Evolutionary conservation across 78 protist species (phyloP).

Genomic region (Dictyostelium capitatum): DNA sequence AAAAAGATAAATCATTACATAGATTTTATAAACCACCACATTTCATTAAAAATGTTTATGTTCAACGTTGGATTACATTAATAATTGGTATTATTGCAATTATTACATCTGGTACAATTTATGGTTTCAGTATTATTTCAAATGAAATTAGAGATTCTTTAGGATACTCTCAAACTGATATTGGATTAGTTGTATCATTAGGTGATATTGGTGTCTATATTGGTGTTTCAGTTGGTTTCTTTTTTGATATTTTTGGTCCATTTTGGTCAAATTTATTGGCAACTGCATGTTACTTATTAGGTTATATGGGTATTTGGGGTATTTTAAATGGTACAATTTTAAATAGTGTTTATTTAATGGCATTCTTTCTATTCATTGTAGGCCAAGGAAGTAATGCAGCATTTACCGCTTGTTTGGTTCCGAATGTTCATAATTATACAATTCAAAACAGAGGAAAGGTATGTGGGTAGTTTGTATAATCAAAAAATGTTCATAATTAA

Average conservation of each 20-base stretch:
- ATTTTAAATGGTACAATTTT: neutral
- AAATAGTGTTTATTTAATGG: neutral
- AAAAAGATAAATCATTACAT: constrained; percentile 1
- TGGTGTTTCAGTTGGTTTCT: constrained; percentile 61
- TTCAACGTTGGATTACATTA: constrained; percentile 17
- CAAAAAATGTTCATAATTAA: no score
- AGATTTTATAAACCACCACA: constrained; percentile 30
- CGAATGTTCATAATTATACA: constrained; percentile 42
- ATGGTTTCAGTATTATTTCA: constrained; percentile 48
- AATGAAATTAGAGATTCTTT: constrained; percentile 22
- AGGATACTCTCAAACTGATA: constrained; percentile 51
- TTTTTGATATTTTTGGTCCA: constrained; percentile 60
- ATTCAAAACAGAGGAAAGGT: constrained; percentile 48
- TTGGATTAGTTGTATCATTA: constrained; percentile 22
- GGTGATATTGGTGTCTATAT: constrained; percentile 73
- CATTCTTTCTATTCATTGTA: constrained; percentile 56
- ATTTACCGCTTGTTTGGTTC: constrained; percentile 48
- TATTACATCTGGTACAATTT: constrained; percentile 40
- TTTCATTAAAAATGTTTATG: neutral
- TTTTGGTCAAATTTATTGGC: constrained; percentile 31
- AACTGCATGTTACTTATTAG: neutral
- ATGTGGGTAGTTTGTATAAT: no score
- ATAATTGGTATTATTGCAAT: constrained; percentile 24
- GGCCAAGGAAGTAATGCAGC: constrained; percentile 60
- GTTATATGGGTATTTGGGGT: constrained; percentile 45